Conservation (phyloP, 176 grass and related monocot species). For the Eragrostis curvula region DNA sequence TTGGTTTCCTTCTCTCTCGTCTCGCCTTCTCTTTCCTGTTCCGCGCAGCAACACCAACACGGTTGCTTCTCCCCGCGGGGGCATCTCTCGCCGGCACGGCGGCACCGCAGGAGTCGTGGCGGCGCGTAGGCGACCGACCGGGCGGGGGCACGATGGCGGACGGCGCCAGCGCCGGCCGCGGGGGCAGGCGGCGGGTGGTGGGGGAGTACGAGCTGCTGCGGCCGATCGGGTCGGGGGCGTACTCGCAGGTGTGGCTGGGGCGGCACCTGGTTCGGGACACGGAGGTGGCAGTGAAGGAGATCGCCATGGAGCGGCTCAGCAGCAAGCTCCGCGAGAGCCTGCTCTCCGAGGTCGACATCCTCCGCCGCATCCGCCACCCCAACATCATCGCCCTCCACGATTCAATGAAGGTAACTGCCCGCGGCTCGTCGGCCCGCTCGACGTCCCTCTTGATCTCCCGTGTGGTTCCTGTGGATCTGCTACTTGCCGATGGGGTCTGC, state of each 20-base stretch:
- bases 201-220: constrained; percentile 76
- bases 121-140: constrained; percentile 6
- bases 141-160: constrained; percentile 41
- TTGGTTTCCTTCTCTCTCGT: constrained; percentile 6
- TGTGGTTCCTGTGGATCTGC: constrained; percentile 31
- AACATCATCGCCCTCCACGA: constrained; percentile 90
- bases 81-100: constrained; percentile 30
- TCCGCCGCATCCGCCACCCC: constrained; percentile 70
- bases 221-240: constrained; percentile 82
- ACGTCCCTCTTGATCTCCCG: neutral
- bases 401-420: constrained; percentile 60
- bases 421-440: neutral
- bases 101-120: constrained; percentile 3
- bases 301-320: constrained; percentile 73
- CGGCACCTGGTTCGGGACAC: constrained; percentile 47
- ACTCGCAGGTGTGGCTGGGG: constrained; percentile 86
- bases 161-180: constrained; percentile 7
- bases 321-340: constrained; percentile 92
- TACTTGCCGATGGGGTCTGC: constrained; percentile 7
- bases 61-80: constrained; percentile 61
- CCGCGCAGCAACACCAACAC: constrained; percentile 44
- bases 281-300: constrained; percentile 97
- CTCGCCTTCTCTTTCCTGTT: constrained; percentile 11
- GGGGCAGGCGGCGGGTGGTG: constrained; percentile 45
- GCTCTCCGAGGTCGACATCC: constrained; percentile 92